phyloP scores from a whole-genome alignment of 2,329 filamentous ascomycete species.

The Nigrospora osmanthi region DNA sequence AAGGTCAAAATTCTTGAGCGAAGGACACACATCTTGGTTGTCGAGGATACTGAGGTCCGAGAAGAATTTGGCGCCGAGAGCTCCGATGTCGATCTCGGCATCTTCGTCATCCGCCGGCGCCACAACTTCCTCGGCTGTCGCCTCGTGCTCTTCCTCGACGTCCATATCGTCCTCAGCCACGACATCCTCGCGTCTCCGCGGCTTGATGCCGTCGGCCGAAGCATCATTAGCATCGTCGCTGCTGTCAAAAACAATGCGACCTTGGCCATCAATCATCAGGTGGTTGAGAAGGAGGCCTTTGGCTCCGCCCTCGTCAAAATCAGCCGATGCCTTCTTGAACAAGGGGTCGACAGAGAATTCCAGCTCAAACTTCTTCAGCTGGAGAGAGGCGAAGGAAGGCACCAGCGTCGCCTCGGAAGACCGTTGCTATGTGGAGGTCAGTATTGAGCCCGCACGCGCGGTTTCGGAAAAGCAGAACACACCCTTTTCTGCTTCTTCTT shows the following conservation, averaged over 20 bases:
- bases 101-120: slow-evolving; percentile 42
- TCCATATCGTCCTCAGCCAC: slow-evolving; percentile 27
- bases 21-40: slow-evolving; percentile 87
- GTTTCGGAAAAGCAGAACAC: slow-evolving; percentile 11
- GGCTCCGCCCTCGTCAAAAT: slow-evolving; percentile 96
- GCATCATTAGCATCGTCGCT: slow-evolving; percentile 72
- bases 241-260: slow-evolving; percentile 95
- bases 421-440: slow-evolving; percentile 43
- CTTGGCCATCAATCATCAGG: slow-evolving; percentile 86
- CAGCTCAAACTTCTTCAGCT: slow-evolving; percentile 94
- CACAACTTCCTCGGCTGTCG: slow-evolving; percentile 29
- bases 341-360: slow-evolving; percentile 94
- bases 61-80: slow-evolving; percentile 76
- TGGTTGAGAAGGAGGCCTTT: slow-evolving; percentile 94
- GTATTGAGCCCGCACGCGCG: not conserved
- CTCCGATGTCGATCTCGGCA: slow-evolving; percentile 70
- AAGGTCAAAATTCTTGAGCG: slow-evolving; percentile 86
- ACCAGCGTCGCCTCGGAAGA: slow-evolving; percentile 92
- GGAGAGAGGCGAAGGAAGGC: slow-evolving; percentile 76
- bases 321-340: slow-evolving; percentile 98
- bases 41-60: slow-evolving; percentile 71
- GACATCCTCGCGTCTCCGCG: slow-evolving; percentile 24
- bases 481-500: slow-evolving; percentile 73
- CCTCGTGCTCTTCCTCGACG: slow-evolving; percentile 27
- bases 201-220: slow-evolving; percentile 29